Percentiles rank a stretch among this genome's conserved stretches.
phyloP scores from a whole-genome alignment of 2,329 filamentous ascomycete species.

The Colletotrichum tamarilloi region DNA sequence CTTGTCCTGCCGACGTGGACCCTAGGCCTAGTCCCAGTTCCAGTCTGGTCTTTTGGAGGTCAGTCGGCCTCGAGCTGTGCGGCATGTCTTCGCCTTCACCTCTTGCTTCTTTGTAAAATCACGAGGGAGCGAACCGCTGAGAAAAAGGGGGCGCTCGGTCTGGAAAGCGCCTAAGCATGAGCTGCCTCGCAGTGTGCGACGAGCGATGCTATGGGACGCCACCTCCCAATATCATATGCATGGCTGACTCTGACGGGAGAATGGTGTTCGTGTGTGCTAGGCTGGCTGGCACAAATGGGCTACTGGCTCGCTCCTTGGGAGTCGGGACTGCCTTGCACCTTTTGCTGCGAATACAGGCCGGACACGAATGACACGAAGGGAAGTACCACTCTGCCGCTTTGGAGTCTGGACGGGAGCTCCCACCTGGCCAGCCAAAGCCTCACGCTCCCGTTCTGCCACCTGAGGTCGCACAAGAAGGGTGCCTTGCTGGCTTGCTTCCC shows the following conservation, averaged over 20 bases:
- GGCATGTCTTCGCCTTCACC: not conserved
- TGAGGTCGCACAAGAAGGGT: conserved; percentile 18
- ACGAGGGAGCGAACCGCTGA: conserved; percentile 1
- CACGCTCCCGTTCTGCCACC: not conserved
- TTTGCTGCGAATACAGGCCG: not conserved
- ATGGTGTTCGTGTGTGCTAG: conserved; percentile 10
- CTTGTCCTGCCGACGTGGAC: not conserved
- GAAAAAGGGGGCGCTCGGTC: not conserved
- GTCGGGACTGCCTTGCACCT: not conserved
- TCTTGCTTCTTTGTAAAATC: conserved; percentile 8
- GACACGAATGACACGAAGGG: not conserved
- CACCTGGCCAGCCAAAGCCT: not conserved
- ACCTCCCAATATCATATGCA: conserved; percentile 34
- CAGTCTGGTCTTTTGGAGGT: not conserved
- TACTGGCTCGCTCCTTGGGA: not conserved
- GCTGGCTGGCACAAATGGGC: not conserved
- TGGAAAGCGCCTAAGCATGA: not conserved
- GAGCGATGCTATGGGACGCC: conserved; percentile 23
- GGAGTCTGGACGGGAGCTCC: not conserved
- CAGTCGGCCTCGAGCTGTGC: not conserved
- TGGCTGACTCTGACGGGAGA: conserved; percentile 25
- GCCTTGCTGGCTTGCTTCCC: not conserved
- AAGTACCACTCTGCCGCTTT: not conserved
- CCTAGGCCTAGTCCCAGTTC: not conserved
- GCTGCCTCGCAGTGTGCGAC: not conserved